Conservation (phyloP, 2,329 filamentous ascomycete species). For the Beauveria sp. region DNA sequence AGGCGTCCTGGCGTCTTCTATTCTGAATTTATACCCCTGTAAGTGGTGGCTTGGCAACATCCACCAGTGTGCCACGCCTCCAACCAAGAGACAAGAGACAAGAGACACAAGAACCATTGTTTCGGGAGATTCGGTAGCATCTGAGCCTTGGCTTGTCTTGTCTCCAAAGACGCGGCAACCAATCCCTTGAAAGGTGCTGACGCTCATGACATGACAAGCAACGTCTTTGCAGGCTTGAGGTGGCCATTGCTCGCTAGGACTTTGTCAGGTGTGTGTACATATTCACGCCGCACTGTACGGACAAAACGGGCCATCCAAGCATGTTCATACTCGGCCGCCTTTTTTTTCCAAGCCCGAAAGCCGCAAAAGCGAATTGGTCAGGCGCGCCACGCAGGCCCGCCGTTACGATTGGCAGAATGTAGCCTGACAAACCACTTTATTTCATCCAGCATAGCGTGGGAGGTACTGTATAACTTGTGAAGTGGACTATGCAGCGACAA, state of each 20-base stretch:
- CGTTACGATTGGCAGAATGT: neutral
- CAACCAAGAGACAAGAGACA: neutral
- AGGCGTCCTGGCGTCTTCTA: neutral
- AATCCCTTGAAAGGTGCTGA: neutral
- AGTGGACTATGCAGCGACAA: neutral
- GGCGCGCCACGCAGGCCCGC: neutral
- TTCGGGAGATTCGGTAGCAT: neutral
- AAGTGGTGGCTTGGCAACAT: neutral
- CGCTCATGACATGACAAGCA: neutral
- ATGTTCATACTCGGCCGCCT: neutral
- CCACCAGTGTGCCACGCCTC: neutral
- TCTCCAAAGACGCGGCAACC: neutral
- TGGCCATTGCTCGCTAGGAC: neutral
- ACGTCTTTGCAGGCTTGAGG: neutral
- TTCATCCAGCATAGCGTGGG: neutral
- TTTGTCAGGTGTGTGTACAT: neutral
- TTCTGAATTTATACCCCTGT: neutral
- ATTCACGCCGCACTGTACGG: neutral
- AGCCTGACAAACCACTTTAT: slow-evolving; percentile 7
- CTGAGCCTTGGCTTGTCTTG: neutral
- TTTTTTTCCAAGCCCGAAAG: neutral
- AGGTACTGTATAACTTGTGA: neutral
- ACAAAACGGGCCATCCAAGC: too few species aligned
- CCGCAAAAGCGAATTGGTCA: neutral
- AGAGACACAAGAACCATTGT: neutral